Percentiles rank a stretch among this genome's conserved stretches.
Conservation (phyloP, 2,329 filamentous ascomycete genomes). For the Trichoderma sp. region DNA sequence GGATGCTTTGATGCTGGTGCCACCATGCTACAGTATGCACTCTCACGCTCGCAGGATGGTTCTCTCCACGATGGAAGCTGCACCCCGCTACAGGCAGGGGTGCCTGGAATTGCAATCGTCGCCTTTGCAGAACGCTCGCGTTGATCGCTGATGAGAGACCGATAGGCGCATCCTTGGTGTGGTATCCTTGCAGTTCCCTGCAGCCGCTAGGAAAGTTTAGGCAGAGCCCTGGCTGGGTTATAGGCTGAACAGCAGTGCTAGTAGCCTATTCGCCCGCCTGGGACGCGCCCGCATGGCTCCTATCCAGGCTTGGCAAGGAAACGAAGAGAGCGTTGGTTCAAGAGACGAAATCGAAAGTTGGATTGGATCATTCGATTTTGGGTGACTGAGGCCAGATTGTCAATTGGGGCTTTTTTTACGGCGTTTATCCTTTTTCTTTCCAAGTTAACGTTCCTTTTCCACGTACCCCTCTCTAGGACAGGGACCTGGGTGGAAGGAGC, state of each 20-base stretch:
- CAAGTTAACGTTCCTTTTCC: neutral
- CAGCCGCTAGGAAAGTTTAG: conserved; percentile 2
- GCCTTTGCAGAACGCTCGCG: conserved; percentile 14
- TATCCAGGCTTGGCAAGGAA: neutral
- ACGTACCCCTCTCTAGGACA: neutral
- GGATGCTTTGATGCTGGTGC: neutral
- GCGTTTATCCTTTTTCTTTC: neutral
- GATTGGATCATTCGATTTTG: neutral
- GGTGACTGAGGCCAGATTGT: neutral
- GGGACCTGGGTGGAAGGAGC: conserved; percentile 32
- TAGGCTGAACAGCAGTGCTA: conserved; percentile 20
- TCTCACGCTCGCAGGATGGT: neutral
- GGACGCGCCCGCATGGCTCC: conserved; percentile 1
- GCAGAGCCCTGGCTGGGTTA: conserved; percentile 3
- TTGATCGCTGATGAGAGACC: conserved; percentile 3
- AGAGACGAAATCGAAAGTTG: neutral
- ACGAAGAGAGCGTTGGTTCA: neutral
- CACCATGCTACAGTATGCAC: too few relatives aligned
- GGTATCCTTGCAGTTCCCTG: neutral
- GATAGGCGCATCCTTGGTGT: conserved; percentile 1
- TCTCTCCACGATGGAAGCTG: conserved; percentile 13
- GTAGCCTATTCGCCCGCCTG: conserved; percentile 3
- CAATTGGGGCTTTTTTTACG: neutral
- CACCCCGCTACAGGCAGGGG: conserved; percentile 16
- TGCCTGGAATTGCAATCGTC: conserved; percentile 19